Evolutionary conservation across 1,284 basidiomycete genomes (phyloP), one percentile per base, ranked within the genome.

Genomic region (Ganoderma lucidum): DNA sequence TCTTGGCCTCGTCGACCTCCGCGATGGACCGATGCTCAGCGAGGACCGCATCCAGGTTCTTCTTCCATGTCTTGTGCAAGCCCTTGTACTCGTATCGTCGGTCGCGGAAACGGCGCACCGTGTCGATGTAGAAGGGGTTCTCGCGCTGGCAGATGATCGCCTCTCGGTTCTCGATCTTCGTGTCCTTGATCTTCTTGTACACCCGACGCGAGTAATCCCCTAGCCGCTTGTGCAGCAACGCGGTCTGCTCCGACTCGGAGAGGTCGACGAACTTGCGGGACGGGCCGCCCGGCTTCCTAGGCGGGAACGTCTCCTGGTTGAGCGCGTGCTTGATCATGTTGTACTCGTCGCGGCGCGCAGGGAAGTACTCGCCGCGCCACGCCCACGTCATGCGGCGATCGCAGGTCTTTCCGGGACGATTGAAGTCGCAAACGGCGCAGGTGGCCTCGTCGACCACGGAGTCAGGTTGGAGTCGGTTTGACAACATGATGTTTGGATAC

Each of bases 401-500:
- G 80, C 98, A 99, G 39, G 89, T 88, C 84, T 99, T 99, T 41
- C 95, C 96, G 0, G 97, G 97, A 6, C 97, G 90, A 78, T 99
- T 99, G 82, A 94, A 99, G 82, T 99, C 98, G 83, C 98, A 99
- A 6, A 98, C 96, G 0, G 98, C 98, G 79, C 98, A 99, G 58
- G 93, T 94, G 9, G 97, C 92, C 81, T 99, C 98, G 78, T 97
- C 95, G 19, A 99, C 95, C 81, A 99, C 95, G 1, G 98, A 98
- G 81, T 99, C 98, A 2, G 98, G 98, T 77, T 99, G 98, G 3
- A 99, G 88, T 66, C 98, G 95, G 80, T 99, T 99, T 39, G 96
- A 98, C 85, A 99, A 93, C 98, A 99, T 99, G 90, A 99, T 99
- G 83, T 99, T 99, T 69, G 98, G 98, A 79, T 99, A 99, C 98